Evolutionary conservation across 805 yeast species (phyloP).

Genomic region (Candida koratica): DNA sequence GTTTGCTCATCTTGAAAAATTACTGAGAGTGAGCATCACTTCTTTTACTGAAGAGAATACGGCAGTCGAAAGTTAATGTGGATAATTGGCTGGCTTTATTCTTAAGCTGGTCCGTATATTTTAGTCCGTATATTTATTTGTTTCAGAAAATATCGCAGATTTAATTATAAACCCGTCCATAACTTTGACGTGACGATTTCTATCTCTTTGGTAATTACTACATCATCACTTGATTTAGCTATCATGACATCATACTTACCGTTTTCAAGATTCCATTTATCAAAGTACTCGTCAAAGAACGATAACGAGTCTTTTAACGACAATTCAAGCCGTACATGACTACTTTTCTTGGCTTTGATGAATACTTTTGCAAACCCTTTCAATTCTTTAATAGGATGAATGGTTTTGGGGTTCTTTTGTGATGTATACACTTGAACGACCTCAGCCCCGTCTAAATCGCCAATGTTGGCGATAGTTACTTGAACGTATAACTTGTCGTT

Average conservation of each 20-base stretch:
- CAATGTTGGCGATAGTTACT: slow-evolving; percentile 22
- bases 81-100: too few relatives aligned
- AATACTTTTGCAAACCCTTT: slow-evolving; percentile 28
- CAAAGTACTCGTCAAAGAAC: slow-evolving; percentile 26
- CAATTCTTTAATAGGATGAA: slow-evolving; percentile 27
- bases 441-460: slow-evolving; percentile 24
- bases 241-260: slow-evolving; percentile 24
- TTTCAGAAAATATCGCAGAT: too few relatives aligned
- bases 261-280: slow-evolving; percentile 25
- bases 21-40: too few relatives aligned
- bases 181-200: slow-evolving; percentile 9
- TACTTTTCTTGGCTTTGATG: slow-evolving; percentile 18
- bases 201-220: slow-evolving; percentile 9
- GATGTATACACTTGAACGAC: slow-evolving; percentile 27
- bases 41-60: too few relatives aligned
- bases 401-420: slow-evolving; percentile 17
- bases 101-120: too few relatives aligned
- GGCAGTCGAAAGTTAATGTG: too few relatives aligned
- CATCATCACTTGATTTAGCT: slow-evolving; percentile 22
- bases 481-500: slow-evolving; percentile 16
- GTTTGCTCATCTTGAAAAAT: slow-evolving; percentile 6
- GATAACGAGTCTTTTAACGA: slow-evolving; percentile 26
- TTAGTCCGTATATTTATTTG: too few relatives aligned
- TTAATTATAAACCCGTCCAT: slow-evolving; percentile 13
- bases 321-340: slow-evolving; percentile 16